Evolutionary conservation across 2,329 filamentous ascomycete genomes (phyloP), one percentile per base, ranked within the genome.

Genomic region (Fusarium nelsonii): DNA sequence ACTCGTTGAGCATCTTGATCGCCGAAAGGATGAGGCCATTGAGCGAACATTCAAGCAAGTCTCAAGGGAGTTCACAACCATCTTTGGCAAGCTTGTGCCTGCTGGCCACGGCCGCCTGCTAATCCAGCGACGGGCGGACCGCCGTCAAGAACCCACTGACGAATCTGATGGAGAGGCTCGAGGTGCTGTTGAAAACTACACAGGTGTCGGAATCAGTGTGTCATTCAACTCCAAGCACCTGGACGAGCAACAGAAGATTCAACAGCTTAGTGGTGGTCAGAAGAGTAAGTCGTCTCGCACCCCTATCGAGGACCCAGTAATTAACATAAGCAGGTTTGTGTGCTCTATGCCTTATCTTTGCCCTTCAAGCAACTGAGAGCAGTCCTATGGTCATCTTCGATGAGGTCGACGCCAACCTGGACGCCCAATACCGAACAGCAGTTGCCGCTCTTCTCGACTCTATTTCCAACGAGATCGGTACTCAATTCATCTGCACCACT

Each of bases 321-420:
- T 57, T 66, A 52, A 63, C 44, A 65, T 32, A 45, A 51, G 8
- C 68, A 94, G 92, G 93, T 88, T 85, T 98, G 66, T 98, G 95
- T 80, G 96, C 96, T 11, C 88, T 99, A n/a, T 97, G 96, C 44
- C 88, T 99, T 52, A 97, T 99, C 72, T 99, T 99, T 78, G 96
- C 96, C n/a, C 97, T 99, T 72, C 96, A 99, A 81, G 93, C 94
- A 73, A 97, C 95, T 63, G 96, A 99, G 78, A 96, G 95, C 11
- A 97, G 95, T 44, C 96, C 96, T 2, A 98, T 99, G 85, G 97
- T 99, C 78, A 94, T 99, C 75, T 99, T 99, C 74, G 96, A 99
- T 79, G 96, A 99, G 81, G 97, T 99, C 69, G 96, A 99, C 77
- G 96, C 96, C 79, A 99, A 99, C 78, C 87, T 99, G 26, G 96